phyloP scores from a whole-genome alignment of 1,284 basidiomycete species.

The Cutaneotrichosporon cutaneum region DNA sequence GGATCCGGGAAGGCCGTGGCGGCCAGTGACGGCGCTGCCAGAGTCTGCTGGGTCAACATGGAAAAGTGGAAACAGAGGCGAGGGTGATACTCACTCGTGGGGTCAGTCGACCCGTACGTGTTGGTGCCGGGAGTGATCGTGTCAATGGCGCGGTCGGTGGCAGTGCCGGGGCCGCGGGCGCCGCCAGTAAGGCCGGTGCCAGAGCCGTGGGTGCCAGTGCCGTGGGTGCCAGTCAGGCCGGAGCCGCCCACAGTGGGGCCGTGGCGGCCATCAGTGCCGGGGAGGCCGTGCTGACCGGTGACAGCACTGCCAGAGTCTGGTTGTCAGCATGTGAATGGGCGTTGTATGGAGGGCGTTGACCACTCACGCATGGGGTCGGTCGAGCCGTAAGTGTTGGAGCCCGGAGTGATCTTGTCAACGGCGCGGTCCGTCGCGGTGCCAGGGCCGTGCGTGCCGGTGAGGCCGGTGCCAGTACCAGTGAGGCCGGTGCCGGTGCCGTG shows the following conservation, averaged over 20 bases:
- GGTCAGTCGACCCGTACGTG: background rate
- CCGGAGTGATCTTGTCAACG: background rate
- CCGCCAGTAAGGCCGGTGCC: background rate
- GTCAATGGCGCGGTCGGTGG: background rate
- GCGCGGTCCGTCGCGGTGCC: background rate
- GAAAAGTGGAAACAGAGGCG: no score
- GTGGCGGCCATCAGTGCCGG: no score
- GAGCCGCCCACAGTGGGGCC: no score
- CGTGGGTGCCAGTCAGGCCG: background rate
- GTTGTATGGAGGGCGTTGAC: no score
- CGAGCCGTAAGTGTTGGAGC: no score
- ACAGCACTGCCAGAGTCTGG: no score
- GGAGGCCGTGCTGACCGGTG: no score
- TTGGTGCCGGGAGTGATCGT: slow-evolving; percentile 3
- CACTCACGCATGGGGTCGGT: no score
- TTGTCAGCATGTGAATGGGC: no score
- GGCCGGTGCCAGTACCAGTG: background rate
- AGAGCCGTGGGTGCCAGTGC: background rate
- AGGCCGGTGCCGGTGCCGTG: slow-evolving; percentile 1
- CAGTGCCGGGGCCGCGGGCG: background rate
- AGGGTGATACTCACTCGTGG: no score
- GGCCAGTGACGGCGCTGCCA: background rate
- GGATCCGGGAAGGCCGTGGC: background rate
- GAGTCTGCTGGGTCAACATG: background rate
- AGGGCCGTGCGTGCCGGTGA: background rate